Evolutionary conservation across 177 flowering plant genomes (phyloP), one percentile per base, ranked within the genome.

Genomic region (Vitis hybrid): DNA sequence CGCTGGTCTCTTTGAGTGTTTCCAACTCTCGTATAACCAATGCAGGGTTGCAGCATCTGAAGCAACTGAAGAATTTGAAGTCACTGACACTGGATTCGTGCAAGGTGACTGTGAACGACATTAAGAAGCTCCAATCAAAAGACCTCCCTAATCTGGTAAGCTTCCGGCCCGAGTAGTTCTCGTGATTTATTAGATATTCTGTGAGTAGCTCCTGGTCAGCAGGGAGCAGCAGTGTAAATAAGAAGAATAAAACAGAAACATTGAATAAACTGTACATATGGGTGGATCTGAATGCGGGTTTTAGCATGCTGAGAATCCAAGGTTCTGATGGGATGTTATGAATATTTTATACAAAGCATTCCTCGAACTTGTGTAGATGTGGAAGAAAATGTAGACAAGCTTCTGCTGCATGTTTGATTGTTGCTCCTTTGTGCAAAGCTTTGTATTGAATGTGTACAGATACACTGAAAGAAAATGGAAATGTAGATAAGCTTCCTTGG

Each of bases 31-130:
- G 87, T 1, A 67, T 95, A 64, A 87, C 93, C n/a, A 78, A 66
- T 71, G 79, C 69, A 1, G 98, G 99, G 8, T 75, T 95, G 81
- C 78, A 74, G 20, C 82, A 86, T 73, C 61, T 95, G 75, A 88
- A 84, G 80, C 77, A 85, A 11, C 72, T 95, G 63, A 90, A 89
- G 84, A 90, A 86, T 66, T 73, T 95, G 57, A 81, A 83, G 32
- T 88, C 92, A 4, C 83, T 95, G 58, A 74, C 90, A 3, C 70
- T 93, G 85, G 98, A 93, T 66, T 83, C 93, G 0, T 90, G 96
- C 86, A 91, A 87, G 82, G 96, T 95, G 72, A 86, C 97, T 3
- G 94, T 92, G 12, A 54, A 59, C 9, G 98, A 93, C 61, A 89
- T 95, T 18, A 88, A 77, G 90, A 88, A 84, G 81, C 96, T 95